Base-by-base conservation (phyloP, 495 filamentous ascomycete species). In the Cairneyella variabilis region DNA sequence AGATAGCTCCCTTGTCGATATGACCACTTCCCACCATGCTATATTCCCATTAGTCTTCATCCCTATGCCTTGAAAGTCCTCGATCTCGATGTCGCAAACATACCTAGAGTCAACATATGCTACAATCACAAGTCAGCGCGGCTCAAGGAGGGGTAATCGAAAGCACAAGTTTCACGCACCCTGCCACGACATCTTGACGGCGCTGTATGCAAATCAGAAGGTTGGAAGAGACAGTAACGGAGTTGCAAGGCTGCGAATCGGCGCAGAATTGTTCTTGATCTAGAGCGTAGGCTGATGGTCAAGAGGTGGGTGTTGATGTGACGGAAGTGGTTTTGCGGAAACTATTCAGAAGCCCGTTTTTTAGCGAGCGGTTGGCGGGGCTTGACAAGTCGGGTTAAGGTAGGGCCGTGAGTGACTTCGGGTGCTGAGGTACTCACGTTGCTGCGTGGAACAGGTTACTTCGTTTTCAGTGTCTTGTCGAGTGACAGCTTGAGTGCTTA, bases 1-100 rank as follows among this genome's bases (percentile, higher is more conserved):
- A 83, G 69, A 97, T 95, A 64, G 88, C 88, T 62, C 83, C 93
- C 73, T 88, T 84, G 76, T 93, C 87, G 70, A 96, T 73, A 69
- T 93, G 86, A 62, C 83, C 83, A 59, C 78, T 83, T 72, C 79
- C 89, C 64, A 97, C 80, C 59, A 97, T 81, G 82, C 91, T 91
- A 48, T 36, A 11, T 14, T n/a, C n/a, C n/a, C n/a, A n/a, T n/a
- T n/a, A n/a, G n/a, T n/a, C n/a, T n/a, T 16, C 18, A 38, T n/a
- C 16, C 28, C 14, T 28, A 22, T 11, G n/a, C 10, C 16, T 32
- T 32, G 7, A 32, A 32, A 30, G 21, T n/a, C 23, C 40, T 38
- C 12, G 12, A 39, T 2, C 6, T 45, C 10, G 47, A 50, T 9
- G 7, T 32, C n/a, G 32, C 20, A 18, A 49, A 50, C 57, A 53